Evolutionary conservation across 495 filamentous ascomycete species (phyloP), one percentile per base, ranked within the genome.

Genomic region (Aspergillus conjunctus): DNA sequence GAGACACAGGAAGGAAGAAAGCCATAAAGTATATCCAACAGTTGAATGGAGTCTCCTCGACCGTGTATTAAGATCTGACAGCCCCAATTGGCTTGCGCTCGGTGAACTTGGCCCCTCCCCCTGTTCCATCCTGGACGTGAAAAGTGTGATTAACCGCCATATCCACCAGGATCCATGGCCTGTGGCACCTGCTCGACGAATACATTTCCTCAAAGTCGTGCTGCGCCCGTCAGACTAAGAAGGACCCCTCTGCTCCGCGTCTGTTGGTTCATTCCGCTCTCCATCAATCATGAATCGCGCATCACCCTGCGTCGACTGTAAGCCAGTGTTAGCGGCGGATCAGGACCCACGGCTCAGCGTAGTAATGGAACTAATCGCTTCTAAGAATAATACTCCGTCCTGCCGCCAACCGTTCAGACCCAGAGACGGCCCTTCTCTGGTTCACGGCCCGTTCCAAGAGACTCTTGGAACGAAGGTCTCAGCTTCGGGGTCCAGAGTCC

Each of bases 311-410:
- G 26, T 26, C 26, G 5, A 31, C 56, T 56, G 54, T 26, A 49
- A 26, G 26, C 26, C 21, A 20, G 22, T 48, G 53, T 54, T 68
- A 68, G 66, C 66, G 66, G 66, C 58, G 66, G 63, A 68, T 68
- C 66, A 56, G 44, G 63, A 63, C 62, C 66, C 66, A 65, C 62
- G 54, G 58, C 63, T 68, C 60, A 66, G 63, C 66, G 50, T 32
- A 34, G 26, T 17, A 33, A n/a, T n/a, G n/a, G n/a, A n/a, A n/a
- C n/a, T n/a, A n/a, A 10, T 33, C 21, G 41, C 31, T 53, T 15
- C 58, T 43, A 39, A 54, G 39, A 14, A 51, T 30, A 31, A 31
- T 32, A 31, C 37, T 15, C 34, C 15, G 33, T 14, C 1, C 8
- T 30, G 26, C 17, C 51, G 33, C 58, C 49, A 60, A 21, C 51